A percentile compares a stretch with the other conserved stretches of the same genome.
Evolutionary conservation across 768 basidiomycete genomes (phyloP).

Genomic region (Strobilomyces dryophilus): DNA sequence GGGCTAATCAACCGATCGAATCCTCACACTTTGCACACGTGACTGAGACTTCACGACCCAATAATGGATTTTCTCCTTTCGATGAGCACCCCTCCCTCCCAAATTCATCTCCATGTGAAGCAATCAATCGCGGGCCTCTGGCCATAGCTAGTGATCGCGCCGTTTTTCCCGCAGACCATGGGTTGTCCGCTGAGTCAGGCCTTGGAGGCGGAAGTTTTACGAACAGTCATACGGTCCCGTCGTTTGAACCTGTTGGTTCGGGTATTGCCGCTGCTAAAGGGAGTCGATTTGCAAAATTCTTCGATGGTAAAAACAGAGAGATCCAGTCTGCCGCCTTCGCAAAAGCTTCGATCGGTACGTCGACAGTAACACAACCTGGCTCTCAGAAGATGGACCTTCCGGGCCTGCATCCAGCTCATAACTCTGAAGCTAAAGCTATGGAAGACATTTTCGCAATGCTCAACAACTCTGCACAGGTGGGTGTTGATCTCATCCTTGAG

Average conservation of each 20-base stretch:
- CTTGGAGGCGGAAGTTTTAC: constrained; percentile 13
- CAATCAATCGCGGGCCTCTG: constrained; percentile 17
- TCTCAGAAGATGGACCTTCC: constrained; percentile 44
- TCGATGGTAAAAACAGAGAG: constrained; percentile 66
- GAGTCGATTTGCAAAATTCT: constrained; percentile 85
- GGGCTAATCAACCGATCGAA: constrained; percentile 13
- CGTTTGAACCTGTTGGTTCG: constrained; percentile 33
- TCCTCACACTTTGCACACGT: constrained; percentile 10
- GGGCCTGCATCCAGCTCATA: constrained; percentile 34
- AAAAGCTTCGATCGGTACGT: constrained; percentile 38
- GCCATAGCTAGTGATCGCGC: constrained; percentile 19
- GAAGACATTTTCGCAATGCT: constrained; percentile 82
- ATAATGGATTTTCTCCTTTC: constrained; percentile 51
- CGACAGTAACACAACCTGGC: constrained; percentile 44
- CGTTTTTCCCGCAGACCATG: constrained; percentile 22
- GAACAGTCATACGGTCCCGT: constrained; percentile 10
- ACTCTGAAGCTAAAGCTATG: constrained; percentile 57
- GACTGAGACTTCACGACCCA: constrained; percentile 11
- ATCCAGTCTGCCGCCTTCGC: constrained; percentile 26
- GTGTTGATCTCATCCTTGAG: constrained; percentile 14
- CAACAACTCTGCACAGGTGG: constrained; percentile 70
- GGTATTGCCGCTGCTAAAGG: constrained; percentile 59
- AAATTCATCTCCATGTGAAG: constrained; percentile 16
- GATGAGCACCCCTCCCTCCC: constrained; percentile 36
- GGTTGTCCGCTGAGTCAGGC: constrained; percentile 11